Conservation (phyloP, 768 basidiomycete species). For the Hemileccinum rubropunctum region DNA sequence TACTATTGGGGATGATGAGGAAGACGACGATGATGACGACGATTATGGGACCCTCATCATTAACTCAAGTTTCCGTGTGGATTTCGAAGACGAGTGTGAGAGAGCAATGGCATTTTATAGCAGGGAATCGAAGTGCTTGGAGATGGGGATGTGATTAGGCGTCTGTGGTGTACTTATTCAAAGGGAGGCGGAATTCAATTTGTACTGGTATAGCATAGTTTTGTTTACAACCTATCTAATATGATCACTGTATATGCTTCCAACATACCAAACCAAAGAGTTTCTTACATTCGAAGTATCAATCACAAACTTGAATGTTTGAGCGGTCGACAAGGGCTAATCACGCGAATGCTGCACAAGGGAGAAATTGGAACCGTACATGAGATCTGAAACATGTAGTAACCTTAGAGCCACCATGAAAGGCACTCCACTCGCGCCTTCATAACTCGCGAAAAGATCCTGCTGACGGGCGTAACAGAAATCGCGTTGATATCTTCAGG, state of each 20-base stretch:
- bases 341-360: no score
- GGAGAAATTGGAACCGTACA: no score
- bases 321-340: no score
- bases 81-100: constrained; percentile 26
- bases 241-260: constrained; percentile 9
- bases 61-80: constrained; percentile 14
- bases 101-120: constrained; percentile 27
- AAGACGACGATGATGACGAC: constrained; percentile 19
- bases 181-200: background rate
- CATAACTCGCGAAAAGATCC: no score
- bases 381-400: no score
- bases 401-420: no score
- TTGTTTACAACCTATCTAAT: constrained; percentile 22
- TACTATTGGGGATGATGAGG: constrained; percentile 13
- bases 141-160: background rate
- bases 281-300: no score
- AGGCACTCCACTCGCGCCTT: no score
- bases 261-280: background rate
- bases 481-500: no score
- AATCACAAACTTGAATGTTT: no score
- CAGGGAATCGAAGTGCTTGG: constrained; percentile 5
- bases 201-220: constrained; percentile 11
- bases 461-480: no score
- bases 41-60: constrained; percentile 26
- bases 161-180: background rate